These are phyloP conservation scores for Fusarium camptoceras DNA, from an alignment of 2,329 filamentous ascomycete species.

Conservation along the genomic window DNA sequence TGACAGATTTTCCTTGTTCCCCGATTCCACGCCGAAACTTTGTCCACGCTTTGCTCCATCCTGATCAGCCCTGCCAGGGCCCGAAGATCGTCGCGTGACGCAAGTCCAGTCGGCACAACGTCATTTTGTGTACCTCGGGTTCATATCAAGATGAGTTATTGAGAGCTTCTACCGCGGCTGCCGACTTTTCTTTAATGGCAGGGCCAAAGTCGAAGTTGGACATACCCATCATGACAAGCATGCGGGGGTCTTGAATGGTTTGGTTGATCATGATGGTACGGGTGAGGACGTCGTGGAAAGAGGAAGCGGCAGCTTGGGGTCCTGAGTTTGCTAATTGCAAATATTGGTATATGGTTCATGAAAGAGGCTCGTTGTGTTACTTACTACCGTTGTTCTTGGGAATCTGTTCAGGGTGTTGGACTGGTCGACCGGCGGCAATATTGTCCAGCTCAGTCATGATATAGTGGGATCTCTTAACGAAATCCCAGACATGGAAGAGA, in stretches of 20 bases:
- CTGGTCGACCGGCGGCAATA: conserved; percentile 49
- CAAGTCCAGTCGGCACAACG: conserved; percentile 18
- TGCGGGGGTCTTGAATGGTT: conserved; percentile 47
- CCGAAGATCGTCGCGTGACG: conserved; percentile 17
- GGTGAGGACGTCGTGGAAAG: conserved; percentile 48
- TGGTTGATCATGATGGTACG: conserved; percentile 49
- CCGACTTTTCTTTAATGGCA: conserved; percentile 44
- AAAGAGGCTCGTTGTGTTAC: neutral
- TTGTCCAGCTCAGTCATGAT: conserved; percentile 57
- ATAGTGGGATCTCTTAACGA: conserved; percentile 55
- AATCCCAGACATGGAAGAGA: conserved; percentile 57
- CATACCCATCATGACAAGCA: conserved; percentile 51
- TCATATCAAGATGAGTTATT: neutral
- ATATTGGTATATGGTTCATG: neutral
- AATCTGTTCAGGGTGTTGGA: conserved; percentile 53
- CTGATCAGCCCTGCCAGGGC: conserved; percentile 5
- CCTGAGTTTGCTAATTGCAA: conserved; percentile 35
- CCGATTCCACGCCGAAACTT: neutral
- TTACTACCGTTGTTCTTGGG: conserved; percentile 46
- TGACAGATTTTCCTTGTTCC: neutral
- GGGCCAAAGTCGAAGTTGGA: conserved; percentile 47
- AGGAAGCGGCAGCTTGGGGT: conserved; percentile 41
- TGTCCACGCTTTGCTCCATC: conserved; percentile 5
- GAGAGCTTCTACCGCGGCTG: conserved; percentile 43
- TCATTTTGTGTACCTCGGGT: conserved; percentile 11